These are phyloP conservation scores for Eurotiales sp. DNA, from an alignment of 2,329 filamentous ascomycete genomes.

Conservation along the genomic window DNA sequence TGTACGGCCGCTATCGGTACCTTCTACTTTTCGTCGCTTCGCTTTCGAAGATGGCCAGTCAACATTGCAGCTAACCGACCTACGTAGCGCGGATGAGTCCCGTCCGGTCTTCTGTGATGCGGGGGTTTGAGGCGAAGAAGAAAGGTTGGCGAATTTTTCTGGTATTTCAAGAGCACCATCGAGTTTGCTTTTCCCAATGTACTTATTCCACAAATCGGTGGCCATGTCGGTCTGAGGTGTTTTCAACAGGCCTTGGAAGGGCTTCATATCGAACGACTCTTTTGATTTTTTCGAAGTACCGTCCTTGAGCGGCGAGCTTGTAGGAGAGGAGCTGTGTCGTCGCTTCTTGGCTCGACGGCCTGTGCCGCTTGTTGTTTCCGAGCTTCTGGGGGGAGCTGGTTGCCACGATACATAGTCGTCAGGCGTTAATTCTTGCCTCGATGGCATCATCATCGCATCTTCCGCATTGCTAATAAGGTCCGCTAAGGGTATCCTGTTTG, in stretches of 20 bases:
- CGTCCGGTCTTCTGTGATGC: constrained; percentile 38
- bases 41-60: constrained; percentile 61
- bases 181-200: constrained; percentile 53
- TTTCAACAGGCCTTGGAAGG: constrained; percentile 56
- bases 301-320: constrained; percentile 59
- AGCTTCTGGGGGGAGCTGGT: constrained; percentile 42
- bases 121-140: constrained; percentile 67
- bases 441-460: constrained; percentile 49
- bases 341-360: constrained; percentile 58
- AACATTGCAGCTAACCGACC: constrained; percentile 65
- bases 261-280: constrained; percentile 55
- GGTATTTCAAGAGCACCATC: constrained; percentile 48
- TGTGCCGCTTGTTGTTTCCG: constrained; percentile 42
- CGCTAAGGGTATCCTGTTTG: constrained; percentile 55
- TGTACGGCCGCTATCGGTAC: constrained; percentile 38
- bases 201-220: constrained; percentile 72
- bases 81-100: constrained; percentile 52
- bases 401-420: constrained; percentile 62
- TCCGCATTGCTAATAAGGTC: constrained; percentile 61
- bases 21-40: constrained; percentile 62
- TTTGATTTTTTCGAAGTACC: constrained; percentile 36
- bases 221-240: constrained; percentile 70
- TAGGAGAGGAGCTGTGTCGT: constrained; percentile 69
- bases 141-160: constrained; percentile 59
- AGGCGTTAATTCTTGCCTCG: constrained; percentile 50